Base-by-base conservation (phyloP, 176 grass and related monocot species). In the Tillandsia leiboldiana region DNA sequence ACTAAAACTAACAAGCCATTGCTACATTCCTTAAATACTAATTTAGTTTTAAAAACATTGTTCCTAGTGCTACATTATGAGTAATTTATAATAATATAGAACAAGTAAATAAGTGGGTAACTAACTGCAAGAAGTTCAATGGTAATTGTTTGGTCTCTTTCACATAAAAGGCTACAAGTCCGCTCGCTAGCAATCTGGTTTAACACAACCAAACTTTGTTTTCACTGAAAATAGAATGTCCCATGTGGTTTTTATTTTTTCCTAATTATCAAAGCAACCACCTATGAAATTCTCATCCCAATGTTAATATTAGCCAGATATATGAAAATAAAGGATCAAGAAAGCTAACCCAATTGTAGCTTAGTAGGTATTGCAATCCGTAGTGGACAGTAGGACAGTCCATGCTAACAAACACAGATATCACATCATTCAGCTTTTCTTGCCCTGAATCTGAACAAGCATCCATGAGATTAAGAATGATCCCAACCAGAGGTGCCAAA, bases 291-390 rank as follows among this genome's bases (percentile, higher is more conserved):
- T 42, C 33, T 42, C 33, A 42, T 42, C 33, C 33, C 33, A 42
- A 42, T 42, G 7, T 42, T 26, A 56, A 63, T 50, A 20, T 29
- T 52, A 48, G 12, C 48, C 47, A 59, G 51, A 51, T 50, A 53
- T 76, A 56, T 51, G 50, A 72, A 81, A 81, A 14, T 10, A 71
- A 76, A 53, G 13, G 18, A 76, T 61, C 17, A 54, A 84, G 12
- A 74, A 74, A 70, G 73, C 84, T 87, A 80, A 96, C 87, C 91
- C 87, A 96, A 62, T 96, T 90, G 75, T 87, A 96, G 73, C 85
- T 83, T 67, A 96, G 74, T 14, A 96, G 84, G 76, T 84, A 96
- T 42, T 90, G 81, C 71, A 87, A 82, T 57, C 88, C 88, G 70
- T 80, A 87, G 85, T 84, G 79, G 67, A 95, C 80, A 29, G 76